phyloP scores from a whole-genome alignment of 345 rosid genomes.

The Chamaenerion angustifolium region DNA sequence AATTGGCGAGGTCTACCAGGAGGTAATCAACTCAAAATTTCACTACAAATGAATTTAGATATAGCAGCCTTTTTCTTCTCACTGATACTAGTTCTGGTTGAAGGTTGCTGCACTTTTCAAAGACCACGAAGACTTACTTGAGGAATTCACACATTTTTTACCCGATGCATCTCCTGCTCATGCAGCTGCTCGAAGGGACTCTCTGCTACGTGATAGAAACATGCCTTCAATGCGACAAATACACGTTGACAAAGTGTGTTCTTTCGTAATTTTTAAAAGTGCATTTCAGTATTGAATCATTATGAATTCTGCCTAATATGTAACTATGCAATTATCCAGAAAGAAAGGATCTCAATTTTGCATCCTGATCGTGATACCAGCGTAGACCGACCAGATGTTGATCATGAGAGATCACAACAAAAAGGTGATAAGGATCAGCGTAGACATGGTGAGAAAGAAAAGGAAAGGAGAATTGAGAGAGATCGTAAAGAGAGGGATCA shows the following conservation, averaged over 20 bases:
- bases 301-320: constrained; percentile 13
- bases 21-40: constrained; percentile 30
- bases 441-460: constrained; percentile 54
- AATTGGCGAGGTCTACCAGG: constrained; percentile 70
- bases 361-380: constrained; percentile 45
- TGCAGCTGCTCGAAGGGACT: constrained; percentile 37
- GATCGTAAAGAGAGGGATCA: constrained; percentile 45
- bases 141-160: constrained; percentile 80
- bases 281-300: background rate
- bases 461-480: constrained; percentile 59
- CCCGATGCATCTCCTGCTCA: constrained; percentile 72
- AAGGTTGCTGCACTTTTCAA: constrained; percentile 82
- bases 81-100: constrained; percentile 6
- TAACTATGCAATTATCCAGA: constrained; percentile 34
- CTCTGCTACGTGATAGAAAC: constrained; percentile 47
- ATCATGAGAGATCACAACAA: constrained; percentile 33
- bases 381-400: constrained; percentile 41
- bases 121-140: constrained; percentile 75
- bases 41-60: no score
- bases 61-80: background rate
- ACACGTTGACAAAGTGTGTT: constrained; percentile 58
- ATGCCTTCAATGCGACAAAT: constrained; percentile 38
- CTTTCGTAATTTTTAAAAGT: background rate
- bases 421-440: constrained; percentile 60
- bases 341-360: constrained; percentile 40